Conservation (phyloP, 495 filamentous ascomycete species). For the Penicillium fimorum region DNA sequence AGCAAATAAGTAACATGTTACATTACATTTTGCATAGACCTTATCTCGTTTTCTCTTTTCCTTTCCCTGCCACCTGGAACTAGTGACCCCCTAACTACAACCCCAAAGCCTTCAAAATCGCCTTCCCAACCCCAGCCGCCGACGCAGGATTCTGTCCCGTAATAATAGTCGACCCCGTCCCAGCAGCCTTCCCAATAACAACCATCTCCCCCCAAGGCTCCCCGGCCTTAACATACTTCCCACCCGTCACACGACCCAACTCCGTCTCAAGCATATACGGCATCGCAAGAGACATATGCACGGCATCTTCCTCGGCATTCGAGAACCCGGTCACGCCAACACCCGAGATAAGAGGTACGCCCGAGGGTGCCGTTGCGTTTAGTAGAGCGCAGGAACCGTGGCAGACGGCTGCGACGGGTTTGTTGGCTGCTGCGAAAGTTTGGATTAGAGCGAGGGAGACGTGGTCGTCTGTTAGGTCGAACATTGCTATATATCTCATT, state of each 20-base stretch:
- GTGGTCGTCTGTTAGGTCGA: constrained; percentile 56
- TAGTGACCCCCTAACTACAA: constrained; percentile 15
- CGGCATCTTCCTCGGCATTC: constrained; percentile 63
- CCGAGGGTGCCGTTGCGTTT: constrained; percentile 52
- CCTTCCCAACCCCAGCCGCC: constrained; percentile 58
- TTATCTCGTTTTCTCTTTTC: too few relatives aligned
- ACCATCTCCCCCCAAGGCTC: constrained; percentile 60
- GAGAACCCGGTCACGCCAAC: constrained; percentile 64
- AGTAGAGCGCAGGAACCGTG: constrained; percentile 64
- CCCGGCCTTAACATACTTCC: constrained; percentile 57
- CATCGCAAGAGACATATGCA: constrained; percentile 47
- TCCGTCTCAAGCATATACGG: constrained; percentile 66
- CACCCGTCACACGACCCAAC: constrained; percentile 50
- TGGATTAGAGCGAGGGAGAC: constrained; percentile 55
- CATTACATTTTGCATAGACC: too few relatives aligned
- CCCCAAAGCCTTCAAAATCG: constrained; percentile 40
- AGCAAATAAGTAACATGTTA: not conserved
- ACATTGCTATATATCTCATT: constrained; percentile 56
- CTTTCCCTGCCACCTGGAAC: too few relatives aligned
- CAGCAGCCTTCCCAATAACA: constrained; percentile 47
- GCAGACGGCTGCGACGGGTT: constrained; percentile 65
- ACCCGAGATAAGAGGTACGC: constrained; percentile 53
- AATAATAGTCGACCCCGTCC: constrained; percentile 53
- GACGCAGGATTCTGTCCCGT: constrained; percentile 76
- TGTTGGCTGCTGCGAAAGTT: constrained; percentile 60